Evolutionary conservation across 2,329 filamentous ascomycete species (phyloP), one percentile per base, ranked within the genome.

Genomic region (Chrysoporthe cubensis): DNA sequence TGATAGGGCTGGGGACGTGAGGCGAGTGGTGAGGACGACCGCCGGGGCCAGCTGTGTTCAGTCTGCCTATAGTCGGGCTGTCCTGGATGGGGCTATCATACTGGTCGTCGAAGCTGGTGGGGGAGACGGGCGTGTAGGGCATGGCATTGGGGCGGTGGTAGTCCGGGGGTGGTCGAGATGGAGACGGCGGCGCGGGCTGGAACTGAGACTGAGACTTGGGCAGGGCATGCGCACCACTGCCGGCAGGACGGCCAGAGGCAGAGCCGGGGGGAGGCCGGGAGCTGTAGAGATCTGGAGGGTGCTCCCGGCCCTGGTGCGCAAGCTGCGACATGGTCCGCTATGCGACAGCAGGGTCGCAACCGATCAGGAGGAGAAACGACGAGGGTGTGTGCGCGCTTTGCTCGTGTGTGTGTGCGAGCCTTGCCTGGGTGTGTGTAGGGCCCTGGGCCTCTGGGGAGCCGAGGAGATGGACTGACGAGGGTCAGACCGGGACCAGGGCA

Each of bases 261-360:
- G 70, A 59, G 62, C 71, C 68, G 69, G 69, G 66, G 56, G 14
- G 37, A 44, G 57, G 64, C 48, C 40, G 62, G 64, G 66, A 57
- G 63, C 63, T 58, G 63, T 71, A 71, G 71, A 74, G 73, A 73
- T 77, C 75, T 73, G 78, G 76, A 75, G 75, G 76, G 76, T 76
- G 79, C 75, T 82, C 77, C 75, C 79, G 78, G 76, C 77, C 78
- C 77, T 80, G 81, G 78, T 80, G 79, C 77, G 80, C 79, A 80
- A 81, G 81, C 79, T 85, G 84, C 79, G 83, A 84, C 83, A 85
- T 85, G 80, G 79, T 82, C 77, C 77, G 76, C 80, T 78, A 80
- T 80, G 78, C 78, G 74, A 67, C 46, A 57, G 26, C 50, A 62
- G 71, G 42, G 44, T 56, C 57, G 37, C 44, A 56, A 43, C 37